phyloP scores from a whole-genome alignment of 2,329 filamentous ascomycete species.

The Scedosporium dehoogii region DNA sequence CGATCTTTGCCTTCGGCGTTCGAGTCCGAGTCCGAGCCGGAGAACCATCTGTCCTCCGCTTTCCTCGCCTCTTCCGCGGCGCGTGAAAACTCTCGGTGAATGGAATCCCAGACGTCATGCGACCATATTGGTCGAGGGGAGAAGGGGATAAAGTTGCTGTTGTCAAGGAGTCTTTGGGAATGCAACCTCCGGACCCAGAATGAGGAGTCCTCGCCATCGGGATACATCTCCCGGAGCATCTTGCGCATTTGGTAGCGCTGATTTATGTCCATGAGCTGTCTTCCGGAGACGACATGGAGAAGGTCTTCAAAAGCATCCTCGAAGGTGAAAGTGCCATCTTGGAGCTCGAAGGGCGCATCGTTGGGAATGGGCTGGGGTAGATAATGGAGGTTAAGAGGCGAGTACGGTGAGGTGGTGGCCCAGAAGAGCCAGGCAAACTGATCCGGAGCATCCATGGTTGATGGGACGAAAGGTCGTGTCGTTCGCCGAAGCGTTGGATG shows the following conservation, averaged over 20 bases:
- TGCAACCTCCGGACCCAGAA: constrained; percentile 31
- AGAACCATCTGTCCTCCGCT: constrained; percentile 10
- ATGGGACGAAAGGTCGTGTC: background rate
- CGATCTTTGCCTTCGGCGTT: constrained; percentile 8
- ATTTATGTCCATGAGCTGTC: constrained; percentile 29
- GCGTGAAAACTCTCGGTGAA: constrained; percentile 21
- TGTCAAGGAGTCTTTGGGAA: constrained; percentile 26
- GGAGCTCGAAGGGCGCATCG: constrained; percentile 27
- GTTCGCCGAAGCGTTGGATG: background rate
- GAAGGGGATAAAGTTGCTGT: constrained; percentile 17
- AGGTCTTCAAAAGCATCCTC: constrained; percentile 50
- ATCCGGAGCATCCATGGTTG: constrained; percentile 3
- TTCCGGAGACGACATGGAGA: constrained; percentile 33
- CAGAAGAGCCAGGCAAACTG: constrained; percentile 5
- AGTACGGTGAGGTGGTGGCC: constrained; percentile 27
- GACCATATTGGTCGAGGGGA: constrained; percentile 10
- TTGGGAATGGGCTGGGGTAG: constrained; percentile 37
- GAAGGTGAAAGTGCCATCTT: constrained; percentile 36
- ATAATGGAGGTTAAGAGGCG: constrained; percentile 31
- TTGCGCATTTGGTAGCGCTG: constrained; percentile 23
- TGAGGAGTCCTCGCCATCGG: constrained; percentile 27
- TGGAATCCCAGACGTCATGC: constrained; percentile 17
- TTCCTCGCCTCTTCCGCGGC: constrained; percentile 19
- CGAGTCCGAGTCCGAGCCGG: constrained; percentile 9
- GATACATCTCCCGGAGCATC: constrained; percentile 27